Evolutionary conservation across 2,329 filamentous ascomycete species (phyloP), one percentile per base, ranked within the genome.

Genomic region (Pseudogymnoascus sp.): DNA sequence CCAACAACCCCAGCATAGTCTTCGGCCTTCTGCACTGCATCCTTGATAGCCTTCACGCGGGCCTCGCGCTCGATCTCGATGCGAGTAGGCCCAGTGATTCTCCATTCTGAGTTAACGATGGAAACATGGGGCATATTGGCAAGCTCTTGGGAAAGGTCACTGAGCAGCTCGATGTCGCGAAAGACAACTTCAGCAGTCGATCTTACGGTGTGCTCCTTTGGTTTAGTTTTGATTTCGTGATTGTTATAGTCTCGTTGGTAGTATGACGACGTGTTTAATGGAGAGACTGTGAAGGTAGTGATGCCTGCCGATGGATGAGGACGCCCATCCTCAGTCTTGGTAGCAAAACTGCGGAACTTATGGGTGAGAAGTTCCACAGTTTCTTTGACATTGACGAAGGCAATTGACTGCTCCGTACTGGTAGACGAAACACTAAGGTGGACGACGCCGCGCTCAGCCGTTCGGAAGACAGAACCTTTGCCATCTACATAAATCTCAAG

Each of bases 21-120:
- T 9, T 67, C 40, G 2, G 67, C 67, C 63, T 68, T 68, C 31
- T 69, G 61, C 33, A 69, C 67, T 1, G 67, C 67, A 35, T 69
- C 60, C 62, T 31, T 63, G 33, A 69, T 68, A n/a, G 67, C 67
- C 19, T 66, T 64, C 17, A 67, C 47, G 17, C 67, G 63, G 7
- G 67, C 67, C 63, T 68, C 67, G 40, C 67, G 67, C 33, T 61
- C 62, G 13, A 69, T 65, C n/a, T 63, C 62, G 1, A 10, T 35
- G 3, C 61, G 50, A 6, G 67, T 69, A 11, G 65, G 26, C 13
- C 62, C 62, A 0, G 67, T 69, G 21, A 69, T 62, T 17, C 63
- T 63, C 67, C 67, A 69, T 60, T 68, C 67, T 8, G 67, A 68
- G 4, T 44, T 50, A 10, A 35, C 36, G 33, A 69, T 67, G 47